Evolutionary conservation across 306 rosid species (phyloP), one percentile per base, ranked within the genome.

Genomic region (Calophaca sinica): DNA sequence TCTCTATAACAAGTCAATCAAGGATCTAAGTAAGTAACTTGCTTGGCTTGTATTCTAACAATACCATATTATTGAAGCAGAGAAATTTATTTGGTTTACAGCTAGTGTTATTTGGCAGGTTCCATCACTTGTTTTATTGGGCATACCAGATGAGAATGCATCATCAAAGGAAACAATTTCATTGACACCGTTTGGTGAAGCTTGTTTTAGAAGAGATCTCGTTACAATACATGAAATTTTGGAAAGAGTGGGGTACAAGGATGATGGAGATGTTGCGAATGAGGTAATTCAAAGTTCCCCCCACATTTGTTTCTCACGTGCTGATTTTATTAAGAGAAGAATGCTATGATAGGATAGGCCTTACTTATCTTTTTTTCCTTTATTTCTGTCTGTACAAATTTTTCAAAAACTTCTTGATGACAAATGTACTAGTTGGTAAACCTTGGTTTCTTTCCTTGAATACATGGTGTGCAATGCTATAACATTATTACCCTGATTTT

Each of bases 201-300:
- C 98, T 78, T 91, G 92, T 85, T 91, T 88, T n/a, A 89, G 92
- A 85, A 74, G 87, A 82, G 98, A 93, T 84, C 91, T 91, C 35
- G 89, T 93, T 26, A 93, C 93, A 38, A 85, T 93, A 68, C 96
- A 88, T 79, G 97, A 93, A 83, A 84, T 93, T 74, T 76, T 93
- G 87, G 98, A 85, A 49, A 87, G 80, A 68, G 79, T 79, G 74
- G 98, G 93, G 45, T 93, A 91, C 86, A 91, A 87, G 86, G 98
- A 93, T 75, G 98, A 93, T 69, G 98, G 91, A 72, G 98, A 91
- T 73, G 92, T 91, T 83, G 96, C 98, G 15, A 93, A 91, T 84
- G 98, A 93, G 82, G 98, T 93, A 68, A 50, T 84, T 45, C 51
- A 45, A 45, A 45, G 4, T 3, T 45, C 3, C 7, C 3, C 7